Conservation (phyloP, 768 basidiomycete species). For the Psilocybe azurescens region DNA sequence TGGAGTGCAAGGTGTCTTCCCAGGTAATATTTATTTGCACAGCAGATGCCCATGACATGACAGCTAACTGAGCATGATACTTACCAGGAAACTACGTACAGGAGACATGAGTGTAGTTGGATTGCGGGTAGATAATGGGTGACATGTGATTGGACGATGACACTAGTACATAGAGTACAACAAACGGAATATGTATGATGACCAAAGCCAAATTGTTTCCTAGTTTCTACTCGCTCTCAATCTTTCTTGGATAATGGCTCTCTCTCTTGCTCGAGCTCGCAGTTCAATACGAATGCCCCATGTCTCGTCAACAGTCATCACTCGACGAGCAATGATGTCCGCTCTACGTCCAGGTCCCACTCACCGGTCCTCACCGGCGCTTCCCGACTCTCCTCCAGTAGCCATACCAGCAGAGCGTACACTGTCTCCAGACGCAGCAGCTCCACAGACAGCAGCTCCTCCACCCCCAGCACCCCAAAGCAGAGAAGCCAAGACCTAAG, state of each 20-base stretch:
- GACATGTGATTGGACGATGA: slow-evolving; percentile 34
- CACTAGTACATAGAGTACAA: slow-evolving; percentile 28
- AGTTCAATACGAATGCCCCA: slow-evolving; percentile 34
- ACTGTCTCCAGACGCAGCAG: slow-evolving; percentile 62
- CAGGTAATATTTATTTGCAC: slow-evolving; percentile 51
- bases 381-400: slow-evolving; percentile 56
- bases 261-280: slow-evolving; percentile 35
- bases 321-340: slow-evolving; percentile 72
- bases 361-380: slow-evolving; percentile 31
- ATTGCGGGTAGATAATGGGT: slow-evolving; percentile 22
- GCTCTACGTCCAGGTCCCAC: slow-evolving; percentile 48
- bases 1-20: slow-evolving; percentile 88
- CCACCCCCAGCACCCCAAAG: slow-evolving; percentile 76
- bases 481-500: slow-evolving; percentile 65
- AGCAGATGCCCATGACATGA: neutral
- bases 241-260: slow-evolving; percentile 29
- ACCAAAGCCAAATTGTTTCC: neutral
- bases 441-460: slow-evolving; percentile 74
- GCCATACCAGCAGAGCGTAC: slow-evolving; percentile 49
- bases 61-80: slow-evolving; percentile 8
- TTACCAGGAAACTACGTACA: slow-evolving; percentile 71
- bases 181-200: slow-evolving; percentile 21
- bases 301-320: slow-evolving; percentile 36
- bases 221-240: neutral
- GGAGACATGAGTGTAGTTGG: slow-evolving; percentile 38